A percentile compares a stretch with the other conserved stretches of the same genome.
Conservation (phyloP, 192 early-diverging fungal species). For the Pilaira anomala region DNA sequence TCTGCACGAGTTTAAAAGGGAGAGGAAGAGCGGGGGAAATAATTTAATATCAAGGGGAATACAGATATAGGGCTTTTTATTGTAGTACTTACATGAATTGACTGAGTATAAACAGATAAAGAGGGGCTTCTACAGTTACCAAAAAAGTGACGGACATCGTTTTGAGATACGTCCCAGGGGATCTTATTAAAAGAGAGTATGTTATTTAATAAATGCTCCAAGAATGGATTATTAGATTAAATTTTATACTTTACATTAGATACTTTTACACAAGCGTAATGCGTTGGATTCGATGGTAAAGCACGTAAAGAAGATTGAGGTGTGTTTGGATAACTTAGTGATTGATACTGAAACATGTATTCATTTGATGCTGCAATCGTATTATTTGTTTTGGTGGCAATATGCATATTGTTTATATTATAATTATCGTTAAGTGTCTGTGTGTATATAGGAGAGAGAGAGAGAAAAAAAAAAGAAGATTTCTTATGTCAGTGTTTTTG, state of each 20-base stretch:
- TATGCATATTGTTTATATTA: conserved; percentile 1
- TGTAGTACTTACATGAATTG: conserved; percentile 51
- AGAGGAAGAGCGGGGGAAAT: conserved; percentile 11
- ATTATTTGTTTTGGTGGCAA: neutral
- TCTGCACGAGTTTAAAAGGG: conserved; percentile 21
- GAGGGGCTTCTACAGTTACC: conserved; percentile 39
- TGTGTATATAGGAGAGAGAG: neutral
- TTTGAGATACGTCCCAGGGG: conserved; percentile 60
- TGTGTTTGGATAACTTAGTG: neutral
- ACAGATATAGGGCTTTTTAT: neutral
- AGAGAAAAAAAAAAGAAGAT: no score
- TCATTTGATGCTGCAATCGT: neutral
- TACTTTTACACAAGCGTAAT: conserved; percentile 8
- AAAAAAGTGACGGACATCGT: conserved; percentile 49
- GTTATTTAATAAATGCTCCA: neutral
- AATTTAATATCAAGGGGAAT: conserved; percentile 1
- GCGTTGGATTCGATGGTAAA: neutral
- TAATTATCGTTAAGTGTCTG: neutral
- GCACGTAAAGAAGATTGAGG: neutral
- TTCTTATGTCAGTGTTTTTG: no score
- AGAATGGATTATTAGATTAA: neutral
- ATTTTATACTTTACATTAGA: conserved; percentile 14
- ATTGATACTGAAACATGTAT: no score
- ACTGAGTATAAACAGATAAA: conserved; percentile 40
- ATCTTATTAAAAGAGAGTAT: conserved; percentile 31